Conservation (phyloP, 2,329 filamentous ascomycete genomes). For the Parascedosporium putredinis region DNA sequence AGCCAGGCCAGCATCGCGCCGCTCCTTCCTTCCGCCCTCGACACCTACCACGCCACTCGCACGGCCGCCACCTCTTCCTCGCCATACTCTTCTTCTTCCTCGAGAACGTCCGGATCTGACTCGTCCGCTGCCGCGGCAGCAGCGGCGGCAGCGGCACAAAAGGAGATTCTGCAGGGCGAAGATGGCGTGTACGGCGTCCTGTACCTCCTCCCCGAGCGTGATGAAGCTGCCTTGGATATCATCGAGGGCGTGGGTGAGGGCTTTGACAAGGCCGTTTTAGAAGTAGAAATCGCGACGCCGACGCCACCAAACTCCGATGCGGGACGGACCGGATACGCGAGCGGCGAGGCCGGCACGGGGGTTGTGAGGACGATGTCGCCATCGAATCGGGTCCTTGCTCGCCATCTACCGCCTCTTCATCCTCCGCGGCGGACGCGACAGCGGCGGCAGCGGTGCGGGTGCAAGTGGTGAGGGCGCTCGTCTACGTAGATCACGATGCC, state of each 20-base stretch:
- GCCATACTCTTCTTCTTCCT: neutral
- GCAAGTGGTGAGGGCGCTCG: constrained; percentile 29
- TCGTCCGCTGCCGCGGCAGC: neutral
- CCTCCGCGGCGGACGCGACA: too few relatives aligned
- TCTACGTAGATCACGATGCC: constrained; percentile 44
- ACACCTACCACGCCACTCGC: neutral
- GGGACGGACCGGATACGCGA: neutral
- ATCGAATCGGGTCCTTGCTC: too few relatives aligned
- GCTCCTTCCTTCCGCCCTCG: constrained; percentile 2
- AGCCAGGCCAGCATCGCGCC: constrained; percentile 59
- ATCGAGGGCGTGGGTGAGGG: constrained; percentile 54
- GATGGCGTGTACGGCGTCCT: constrained; percentile 46
- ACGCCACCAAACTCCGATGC: neutral
- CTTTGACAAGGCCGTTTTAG: constrained; percentile 43
- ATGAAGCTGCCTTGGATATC: constrained; percentile 41
- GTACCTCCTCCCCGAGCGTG: constrained; percentile 37
- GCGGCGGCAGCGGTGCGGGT: neutral
- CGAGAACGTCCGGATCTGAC: too few relatives aligned
- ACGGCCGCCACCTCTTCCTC: neutral
- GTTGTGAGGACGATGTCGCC: constrained; percentile 10
- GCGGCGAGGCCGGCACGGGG: constrained; percentile 12
- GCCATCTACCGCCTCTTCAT: too few relatives aligned
- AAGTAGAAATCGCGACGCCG: constrained; percentile 12
- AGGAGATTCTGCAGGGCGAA: constrained; percentile 7
- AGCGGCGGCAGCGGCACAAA: constrained; percentile 3